Conservation (phyloP, 371 early-diverging fungal species). For the Rhizopus sp. region DNA sequence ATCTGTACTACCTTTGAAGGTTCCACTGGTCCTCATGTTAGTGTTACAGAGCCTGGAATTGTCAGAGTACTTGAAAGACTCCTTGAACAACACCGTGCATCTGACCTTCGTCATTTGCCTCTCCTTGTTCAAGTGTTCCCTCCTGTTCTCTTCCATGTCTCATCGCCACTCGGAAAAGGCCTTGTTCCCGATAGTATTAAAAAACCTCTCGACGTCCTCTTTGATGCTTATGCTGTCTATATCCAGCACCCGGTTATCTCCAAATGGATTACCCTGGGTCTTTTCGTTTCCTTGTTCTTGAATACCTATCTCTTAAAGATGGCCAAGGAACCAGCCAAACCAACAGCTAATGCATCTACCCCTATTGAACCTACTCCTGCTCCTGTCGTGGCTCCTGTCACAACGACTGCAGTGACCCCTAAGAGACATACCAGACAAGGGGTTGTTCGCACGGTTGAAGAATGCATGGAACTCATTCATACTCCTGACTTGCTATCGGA, state of each 20-base stretch:
- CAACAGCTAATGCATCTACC: conserved; percentile 12
- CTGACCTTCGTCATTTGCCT: conserved; percentile 44
- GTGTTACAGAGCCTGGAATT: conserved; percentile 42
- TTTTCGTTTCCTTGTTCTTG: conserved; percentile 62
- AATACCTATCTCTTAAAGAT: conserved; percentile 70
- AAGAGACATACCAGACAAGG: not conserved
- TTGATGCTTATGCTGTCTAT: conserved; percentile 54
- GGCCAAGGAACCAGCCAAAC: conserved; percentile 55
- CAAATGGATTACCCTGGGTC: conserved; percentile 56
- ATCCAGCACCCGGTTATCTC: conserved; percentile 68
- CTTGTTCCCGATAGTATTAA: conserved; percentile 42
- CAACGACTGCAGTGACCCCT: not conserved
- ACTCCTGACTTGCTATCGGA: conserved; percentile 54
- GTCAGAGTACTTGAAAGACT: conserved; percentile 48
- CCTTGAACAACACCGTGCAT: conserved; percentile 47
- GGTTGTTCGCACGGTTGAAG: conserved; percentile 62
- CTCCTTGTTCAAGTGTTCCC: conserved; percentile 66
- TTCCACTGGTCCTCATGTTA: conserved; percentile 41
- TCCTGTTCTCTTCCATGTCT: conserved; percentile 59
- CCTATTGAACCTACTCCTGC: conserved; percentile 17
- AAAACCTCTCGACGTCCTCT: conserved; percentile 49
- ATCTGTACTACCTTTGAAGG: conserved; percentile 65
- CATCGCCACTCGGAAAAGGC: conserved; percentile 12
- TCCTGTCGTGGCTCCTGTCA: not conserved
- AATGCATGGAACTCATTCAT: conserved; percentile 61